phyloP scores from a whole-genome alignment of 1,284 basidiomycete species.

The Rhodotorula sp. region DNA sequence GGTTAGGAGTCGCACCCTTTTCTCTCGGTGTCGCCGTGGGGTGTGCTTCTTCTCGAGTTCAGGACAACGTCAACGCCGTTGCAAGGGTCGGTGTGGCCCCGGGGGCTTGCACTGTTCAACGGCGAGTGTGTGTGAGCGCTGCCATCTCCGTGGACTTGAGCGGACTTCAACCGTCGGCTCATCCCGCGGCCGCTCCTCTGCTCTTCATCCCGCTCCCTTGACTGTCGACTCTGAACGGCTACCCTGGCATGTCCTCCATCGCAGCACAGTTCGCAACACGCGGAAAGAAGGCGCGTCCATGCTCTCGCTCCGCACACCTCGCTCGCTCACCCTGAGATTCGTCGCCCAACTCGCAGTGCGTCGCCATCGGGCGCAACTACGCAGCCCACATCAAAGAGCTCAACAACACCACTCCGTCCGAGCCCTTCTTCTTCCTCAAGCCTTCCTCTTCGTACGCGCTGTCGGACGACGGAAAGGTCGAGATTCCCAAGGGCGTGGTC shows the following conservation, averaged over 20 bases:
- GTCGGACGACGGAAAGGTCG: conserved; percentile 68
- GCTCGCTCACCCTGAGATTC: neutral
- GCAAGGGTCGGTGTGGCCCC: no score
- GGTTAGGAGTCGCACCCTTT: no score
- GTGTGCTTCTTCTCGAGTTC: no score
- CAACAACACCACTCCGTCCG: conserved; percentile 67
- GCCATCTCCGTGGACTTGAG: no score
- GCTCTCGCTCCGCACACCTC: neutral
- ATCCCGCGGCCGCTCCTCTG: neutral
- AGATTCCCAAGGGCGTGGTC: conserved; percentile 79
- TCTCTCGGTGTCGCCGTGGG: no score
- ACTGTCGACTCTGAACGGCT: neutral
- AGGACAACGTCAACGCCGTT: no score
- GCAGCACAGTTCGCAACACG: conserved; percentile 30
- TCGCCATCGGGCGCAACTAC: conserved; percentile 38
- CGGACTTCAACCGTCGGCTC: neutral
- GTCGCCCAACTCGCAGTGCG: conserved; percentile 10
- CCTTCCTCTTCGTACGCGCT: conserved; percentile 84
- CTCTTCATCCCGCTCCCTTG: neutral
- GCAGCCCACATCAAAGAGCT: conserved; percentile 41
- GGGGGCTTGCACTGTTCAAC: no score
- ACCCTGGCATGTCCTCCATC: conserved; percentile 11
- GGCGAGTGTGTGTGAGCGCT: no score
- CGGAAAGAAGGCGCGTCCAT: conserved; percentile 31
- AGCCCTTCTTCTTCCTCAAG: conserved; percentile 98